Evolutionary conservation across 2,329 filamentous ascomycete species (phyloP).

Genomic region (Curvularia spicifera): DNA sequence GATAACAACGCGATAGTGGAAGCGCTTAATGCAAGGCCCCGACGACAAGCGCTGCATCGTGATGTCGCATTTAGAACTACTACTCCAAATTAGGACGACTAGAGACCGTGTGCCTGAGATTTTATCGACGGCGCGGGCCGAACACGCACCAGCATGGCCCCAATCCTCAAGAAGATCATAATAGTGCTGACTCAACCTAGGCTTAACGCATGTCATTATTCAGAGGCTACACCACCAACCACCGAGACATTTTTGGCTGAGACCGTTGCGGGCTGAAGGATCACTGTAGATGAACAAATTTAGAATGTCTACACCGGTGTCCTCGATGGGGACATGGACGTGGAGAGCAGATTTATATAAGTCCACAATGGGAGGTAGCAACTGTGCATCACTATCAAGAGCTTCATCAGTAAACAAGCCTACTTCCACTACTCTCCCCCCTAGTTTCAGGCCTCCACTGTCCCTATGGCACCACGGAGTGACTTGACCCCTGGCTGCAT

Average conservation of each 20-base stretch:
- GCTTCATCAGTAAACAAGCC: background rate
- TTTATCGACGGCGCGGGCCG: background rate
- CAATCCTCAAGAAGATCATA: background rate
- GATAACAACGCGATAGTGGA: background rate
- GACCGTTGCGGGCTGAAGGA: background rate
- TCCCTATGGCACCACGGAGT: background rate
- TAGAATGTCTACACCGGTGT: background rate
- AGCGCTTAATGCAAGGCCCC: background rate
- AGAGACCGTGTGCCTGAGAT: slow-evolving; percentile 3
- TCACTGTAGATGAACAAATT: background rate
- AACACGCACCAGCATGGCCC: slow-evolving; percentile 2
- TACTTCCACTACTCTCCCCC: slow-evolving; percentile 3
- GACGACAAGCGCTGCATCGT: background rate
- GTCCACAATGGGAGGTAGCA: background rate
- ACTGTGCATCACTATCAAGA: slow-evolving; percentile 1
- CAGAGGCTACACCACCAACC: background rate
- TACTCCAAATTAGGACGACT: background rate
- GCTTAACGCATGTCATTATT: slow-evolving; percentile 2
- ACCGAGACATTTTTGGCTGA: background rate
- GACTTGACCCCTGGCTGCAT: background rate
- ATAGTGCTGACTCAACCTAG: slow-evolving; percentile 10
- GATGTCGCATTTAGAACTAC: background rate
- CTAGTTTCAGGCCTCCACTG: background rate
- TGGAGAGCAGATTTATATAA: background rate
- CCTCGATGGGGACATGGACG: background rate